These are phyloP conservation scores for Thermochaetoides thermophila DNA, from an alignment of 495 filamentous ascomycete species.

Conservation along the genomic window DNA sequence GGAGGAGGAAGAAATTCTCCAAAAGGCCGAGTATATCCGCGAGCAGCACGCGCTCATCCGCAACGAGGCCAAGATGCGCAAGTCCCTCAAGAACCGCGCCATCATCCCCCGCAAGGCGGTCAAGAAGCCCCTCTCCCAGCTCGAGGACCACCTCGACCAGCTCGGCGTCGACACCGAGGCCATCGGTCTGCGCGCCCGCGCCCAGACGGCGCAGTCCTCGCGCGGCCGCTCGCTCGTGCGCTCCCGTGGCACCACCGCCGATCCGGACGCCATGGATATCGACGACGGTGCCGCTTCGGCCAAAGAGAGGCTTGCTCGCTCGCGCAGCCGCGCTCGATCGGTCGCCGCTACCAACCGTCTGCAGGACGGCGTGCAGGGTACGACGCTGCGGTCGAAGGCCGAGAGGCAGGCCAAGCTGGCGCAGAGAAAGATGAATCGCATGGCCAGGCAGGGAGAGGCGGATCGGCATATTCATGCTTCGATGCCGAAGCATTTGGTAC, in stretches of 20 bases:
- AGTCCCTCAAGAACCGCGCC: slow-evolving; percentile 90
- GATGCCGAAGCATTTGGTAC: slow-evolving; percentile 83
- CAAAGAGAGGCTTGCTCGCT: slow-evolving; percentile 48
- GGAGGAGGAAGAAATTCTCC: slow-evolving; percentile 68
- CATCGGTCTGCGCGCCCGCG: slow-evolving; percentile 56
- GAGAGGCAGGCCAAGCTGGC: slow-evolving; percentile 74
- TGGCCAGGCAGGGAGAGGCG: slow-evolving; percentile 90
- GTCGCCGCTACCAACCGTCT: slow-evolving; percentile 52
- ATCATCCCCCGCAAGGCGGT: slow-evolving; percentile 66
- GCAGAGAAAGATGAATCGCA: slow-evolving; percentile 97
- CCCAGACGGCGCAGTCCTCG: slow-evolving; percentile 32
- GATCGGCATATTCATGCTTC: slow-evolving; percentile 77
- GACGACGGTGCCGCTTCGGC: slow-evolving; percentile 42
- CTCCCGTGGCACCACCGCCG: slow-evolving; percentile 35
- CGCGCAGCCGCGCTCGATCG: slow-evolving; percentile 60
- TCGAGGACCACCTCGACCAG: slow-evolving; percentile 69
- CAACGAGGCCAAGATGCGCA: slow-evolving; percentile 83
- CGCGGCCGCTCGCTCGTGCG: slow-evolving; percentile 48
- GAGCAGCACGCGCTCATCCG: slow-evolving; percentile 79
- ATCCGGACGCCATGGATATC: slow-evolving; percentile 73
- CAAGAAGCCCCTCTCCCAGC: slow-evolving; percentile 63
- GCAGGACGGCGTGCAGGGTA: slow-evolving; percentile 59
- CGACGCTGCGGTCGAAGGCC: slow-evolving; percentile 51
- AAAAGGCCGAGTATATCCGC: slow-evolving; percentile 88
- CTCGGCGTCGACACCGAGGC: slow-evolving; percentile 70